phyloP scores from a whole-genome alignment of 441 rosid genomes.

The Rhodomyrtus psidioides region DNA sequence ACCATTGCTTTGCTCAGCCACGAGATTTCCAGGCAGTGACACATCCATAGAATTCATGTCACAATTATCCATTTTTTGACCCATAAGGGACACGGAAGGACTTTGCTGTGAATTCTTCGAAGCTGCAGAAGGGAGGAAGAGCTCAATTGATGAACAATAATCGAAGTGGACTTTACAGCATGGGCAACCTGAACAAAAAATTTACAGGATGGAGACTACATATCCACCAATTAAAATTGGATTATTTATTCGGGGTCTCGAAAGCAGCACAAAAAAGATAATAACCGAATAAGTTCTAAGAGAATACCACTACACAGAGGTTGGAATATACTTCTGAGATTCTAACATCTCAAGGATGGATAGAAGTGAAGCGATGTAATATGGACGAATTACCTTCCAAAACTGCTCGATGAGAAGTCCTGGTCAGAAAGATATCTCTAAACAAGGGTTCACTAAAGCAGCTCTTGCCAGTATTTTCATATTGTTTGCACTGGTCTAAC shows the following conservation, averaged over 20 bases:
- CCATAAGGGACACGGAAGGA: slow-evolving; percentile 32
- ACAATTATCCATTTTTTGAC: slow-evolving; percentile 40
- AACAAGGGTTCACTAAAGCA: slow-evolving; percentile 75
- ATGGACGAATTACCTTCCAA: slow-evolving; percentile 49
- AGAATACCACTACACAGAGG: neutral
- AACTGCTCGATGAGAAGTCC: slow-evolving; percentile 24
- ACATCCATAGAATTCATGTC: slow-evolving; percentile 36
- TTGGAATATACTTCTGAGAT: slow-evolving; percentile 14
- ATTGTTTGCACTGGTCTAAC: slow-evolving; percentile 57
- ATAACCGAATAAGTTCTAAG: neutral
- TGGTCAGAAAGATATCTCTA: slow-evolving; percentile 50
- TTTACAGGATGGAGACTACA: neutral
- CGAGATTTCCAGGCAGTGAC: slow-evolving; percentile 33
- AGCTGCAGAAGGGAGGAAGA: slow-evolving; percentile 41
- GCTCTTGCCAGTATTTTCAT: slow-evolving; percentile 80
- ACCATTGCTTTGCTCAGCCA: slow-evolving; percentile 34
- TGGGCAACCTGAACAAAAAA: neutral
- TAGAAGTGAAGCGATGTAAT: slow-evolving; percentile 16
- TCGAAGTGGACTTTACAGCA: neutral
- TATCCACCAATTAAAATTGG: neutral
- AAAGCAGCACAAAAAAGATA: slow-evolving; percentile 13
- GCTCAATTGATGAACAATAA: neutral
- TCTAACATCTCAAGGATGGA: slow-evolving; percentile 25
- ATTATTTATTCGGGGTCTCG: neutral
- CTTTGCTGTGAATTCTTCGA: slow-evolving; percentile 49